Percentiles rank a stretch among this genome's conserved stretches.
phyloP scores from a whole-genome alignment of 371 early-diverging fungal species.

The Mortierella sp. region DNA sequence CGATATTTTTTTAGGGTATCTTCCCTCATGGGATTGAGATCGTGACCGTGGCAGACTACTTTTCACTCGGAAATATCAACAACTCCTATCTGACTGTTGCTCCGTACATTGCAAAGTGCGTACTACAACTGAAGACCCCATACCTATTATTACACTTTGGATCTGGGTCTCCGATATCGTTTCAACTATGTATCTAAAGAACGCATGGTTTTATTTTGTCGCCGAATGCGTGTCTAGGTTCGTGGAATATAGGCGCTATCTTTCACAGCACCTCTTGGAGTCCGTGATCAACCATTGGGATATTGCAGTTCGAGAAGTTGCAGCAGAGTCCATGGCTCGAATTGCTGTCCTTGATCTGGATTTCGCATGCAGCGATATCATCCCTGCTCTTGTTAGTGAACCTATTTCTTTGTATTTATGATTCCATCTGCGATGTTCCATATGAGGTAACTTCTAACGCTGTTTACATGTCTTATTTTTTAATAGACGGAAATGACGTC shows the following conservation, averaged over 20 bases:
- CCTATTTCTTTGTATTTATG: not conserved
- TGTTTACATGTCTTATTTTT: too few species aligned
- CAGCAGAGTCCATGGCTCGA: constrained; percentile 74
- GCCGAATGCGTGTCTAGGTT: too few species aligned
- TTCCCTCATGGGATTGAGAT: constrained; percentile 96
- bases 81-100: constrained; percentile 78
- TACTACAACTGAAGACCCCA: not conserved
- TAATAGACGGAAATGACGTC: constrained; percentile 66
- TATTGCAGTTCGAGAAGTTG: constrained; percentile 78
- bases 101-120: constrained; percentile 74
- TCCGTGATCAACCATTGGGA: constrained; percentile 90
- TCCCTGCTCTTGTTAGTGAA: constrained; percentile 60
- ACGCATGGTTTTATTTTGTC: too few species aligned
- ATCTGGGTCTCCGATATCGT: too few species aligned
- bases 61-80: constrained; percentile 86
- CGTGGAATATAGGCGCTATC: constrained; percentile 74
- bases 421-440: not conserved
- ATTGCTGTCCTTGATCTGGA: constrained; percentile 70
- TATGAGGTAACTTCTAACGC: not conserved
- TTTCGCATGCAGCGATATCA: constrained; percentile 62
- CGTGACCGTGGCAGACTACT: constrained; percentile 91
- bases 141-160: not conserved
- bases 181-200: too few species aligned
- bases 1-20: constrained; percentile 62
- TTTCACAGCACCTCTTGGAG: constrained; percentile 77